These are phyloP conservation scores for Cystofilobasidium capitatum DNA, from an alignment of 768 basidiomycete species.

Conservation along the genomic window DNA sequence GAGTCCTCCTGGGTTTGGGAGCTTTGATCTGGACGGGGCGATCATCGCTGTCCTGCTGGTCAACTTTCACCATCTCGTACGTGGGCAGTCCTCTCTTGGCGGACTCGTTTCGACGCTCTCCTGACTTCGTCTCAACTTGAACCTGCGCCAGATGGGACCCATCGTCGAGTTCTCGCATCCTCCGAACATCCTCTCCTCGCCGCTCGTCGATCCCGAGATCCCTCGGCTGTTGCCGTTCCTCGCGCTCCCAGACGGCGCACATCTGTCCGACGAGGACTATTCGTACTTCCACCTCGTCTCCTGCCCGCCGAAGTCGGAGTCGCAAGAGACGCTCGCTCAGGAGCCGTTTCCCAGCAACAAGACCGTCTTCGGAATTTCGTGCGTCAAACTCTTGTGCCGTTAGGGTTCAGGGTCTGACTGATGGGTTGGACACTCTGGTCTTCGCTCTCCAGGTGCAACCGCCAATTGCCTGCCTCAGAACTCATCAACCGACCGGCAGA, in stretches of 20 bases:
- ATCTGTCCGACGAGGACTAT: constrained; percentile 89
- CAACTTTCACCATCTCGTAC: constrained; percentile 22
- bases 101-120: background rate
- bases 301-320: background rate
- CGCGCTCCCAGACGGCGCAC: constrained; percentile 93
- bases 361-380: constrained; percentile 96
- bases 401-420: background rate
- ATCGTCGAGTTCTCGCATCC: constrained; percentile 58
- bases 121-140: background rate
- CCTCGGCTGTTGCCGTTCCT: constrained; percentile 81
- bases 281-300: constrained; percentile 59
- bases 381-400: constrained; percentile 34
- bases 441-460: constrained; percentile 64
- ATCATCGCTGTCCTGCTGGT: constrained; percentile 20
- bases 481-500: constrained; percentile 67
- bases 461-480: constrained; percentile 73
- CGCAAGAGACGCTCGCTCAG: background rate
- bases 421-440: background rate
- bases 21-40: constrained; percentile 9
- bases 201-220: constrained; percentile 78
- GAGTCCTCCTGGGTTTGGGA: background rate
- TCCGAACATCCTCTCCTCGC: constrained; percentile 31
- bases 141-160: constrained; percentile 63
- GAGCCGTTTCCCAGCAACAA: constrained; percentile 51
- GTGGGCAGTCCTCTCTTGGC: background rate